Percentiles rank a stretch among this genome's conserved stretches.
Conservation (phyloP, 2,329 filamentous ascomycete species). For the Fusarium zealandicum region DNA sequence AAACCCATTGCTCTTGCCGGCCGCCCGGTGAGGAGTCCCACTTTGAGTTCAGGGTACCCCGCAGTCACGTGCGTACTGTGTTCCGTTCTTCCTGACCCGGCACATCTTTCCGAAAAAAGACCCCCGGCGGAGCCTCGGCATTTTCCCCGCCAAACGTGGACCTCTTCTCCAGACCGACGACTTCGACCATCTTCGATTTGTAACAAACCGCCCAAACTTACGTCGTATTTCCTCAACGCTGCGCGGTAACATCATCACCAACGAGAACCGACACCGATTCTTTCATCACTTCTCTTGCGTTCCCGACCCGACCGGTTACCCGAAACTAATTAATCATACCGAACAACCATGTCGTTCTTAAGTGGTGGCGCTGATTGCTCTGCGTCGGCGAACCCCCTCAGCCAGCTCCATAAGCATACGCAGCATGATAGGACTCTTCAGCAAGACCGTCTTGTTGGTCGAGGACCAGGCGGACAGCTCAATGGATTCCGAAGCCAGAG, state of each 20-base stretch:
- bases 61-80: conserved; percentile 46
- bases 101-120: conserved; percentile 18
- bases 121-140: conserved; percentile 40
- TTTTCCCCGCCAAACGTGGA: conserved; percentile 39
- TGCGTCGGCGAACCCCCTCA: conserved; percentile 92
- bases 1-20: conserved; percentile 7
- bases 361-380: conserved; percentile 96
- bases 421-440: conserved; percentile 96
- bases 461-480: conserved; percentile 72
- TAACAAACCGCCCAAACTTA: conserved; percentile 12
- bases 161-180: conserved; percentile 17
- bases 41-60: conserved; percentile 28
- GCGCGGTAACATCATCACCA: conserved; percentile 1
- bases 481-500: conserved; percentile 79
- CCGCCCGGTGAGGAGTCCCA: too few relatives aligned
- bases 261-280: background rate
- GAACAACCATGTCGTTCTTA: conserved; percentile 83
- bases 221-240: conserved; percentile 2
- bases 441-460: conserved; percentile 83
- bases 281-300: background rate
- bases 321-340: conserved; percentile 11
- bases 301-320: conserved; percentile 11
- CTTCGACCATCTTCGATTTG: conserved; percentile 26
- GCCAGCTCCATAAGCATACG: conserved; percentile 96
- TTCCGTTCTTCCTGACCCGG: conserved; percentile 14